Evolutionary conservation across 2,329 filamentous ascomycete genomes (phyloP).

Genomic region (Cladobotryum protrusum): DNA sequence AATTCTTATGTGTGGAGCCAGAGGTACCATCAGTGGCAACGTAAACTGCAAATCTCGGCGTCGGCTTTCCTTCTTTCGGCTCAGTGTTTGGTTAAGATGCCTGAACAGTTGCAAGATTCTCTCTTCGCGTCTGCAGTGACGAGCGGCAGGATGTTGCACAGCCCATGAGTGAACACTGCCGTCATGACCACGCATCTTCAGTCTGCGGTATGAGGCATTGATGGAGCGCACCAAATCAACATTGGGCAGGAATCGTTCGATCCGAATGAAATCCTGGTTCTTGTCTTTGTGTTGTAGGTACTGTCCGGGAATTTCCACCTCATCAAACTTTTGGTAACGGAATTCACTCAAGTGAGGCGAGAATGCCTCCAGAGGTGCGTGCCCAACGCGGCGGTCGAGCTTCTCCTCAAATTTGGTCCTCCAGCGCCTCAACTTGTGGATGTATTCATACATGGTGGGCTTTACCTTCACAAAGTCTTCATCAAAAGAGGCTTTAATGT

Average conservation of each 20-base stretch:
- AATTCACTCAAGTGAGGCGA: slow-evolving; percentile 94
- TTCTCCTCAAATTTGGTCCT: slow-evolving; percentile 97
- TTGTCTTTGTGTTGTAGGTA: slow-evolving; percentile 97
- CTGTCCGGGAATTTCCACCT: slow-evolving; percentile 95
- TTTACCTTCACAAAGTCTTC: slow-evolving; percentile 94
- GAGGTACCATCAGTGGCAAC: slow-evolving; percentile 87
- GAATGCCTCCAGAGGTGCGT: slow-evolving; percentile 72
- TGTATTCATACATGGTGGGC: slow-evolving; percentile 97
- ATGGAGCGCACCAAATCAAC: slow-evolving; percentile 89
- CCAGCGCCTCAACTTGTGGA: slow-evolving; percentile 93
- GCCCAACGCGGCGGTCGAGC: slow-evolving; percentile 73
- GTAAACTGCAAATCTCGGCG: slow-evolving; percentile 94
- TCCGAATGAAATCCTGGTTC: slow-evolving; percentile 96
- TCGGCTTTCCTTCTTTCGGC: slow-evolving; percentile 90
- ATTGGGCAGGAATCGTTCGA: slow-evolving; percentile 92
- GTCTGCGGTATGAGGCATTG: slow-evolving; percentile 81
- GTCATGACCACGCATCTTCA: slow-evolving; percentile 96
- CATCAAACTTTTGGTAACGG: slow-evolving; percentile 95
- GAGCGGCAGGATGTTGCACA: slow-evolving; percentile 88
- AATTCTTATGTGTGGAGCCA: slow-evolving; percentile 90
- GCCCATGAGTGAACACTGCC: slow-evolving; percentile 96
- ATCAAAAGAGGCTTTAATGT: slow-evolving; percentile 95
- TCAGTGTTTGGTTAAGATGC: slow-evolving; percentile 88
- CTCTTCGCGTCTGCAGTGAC: slow-evolving; percentile 90
- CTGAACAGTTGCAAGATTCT: slow-evolving; percentile 93